phyloP scores from a whole-genome alignment of 2,329 filamentous ascomycete species.

The Byssoonygena ceratinophila region DNA sequence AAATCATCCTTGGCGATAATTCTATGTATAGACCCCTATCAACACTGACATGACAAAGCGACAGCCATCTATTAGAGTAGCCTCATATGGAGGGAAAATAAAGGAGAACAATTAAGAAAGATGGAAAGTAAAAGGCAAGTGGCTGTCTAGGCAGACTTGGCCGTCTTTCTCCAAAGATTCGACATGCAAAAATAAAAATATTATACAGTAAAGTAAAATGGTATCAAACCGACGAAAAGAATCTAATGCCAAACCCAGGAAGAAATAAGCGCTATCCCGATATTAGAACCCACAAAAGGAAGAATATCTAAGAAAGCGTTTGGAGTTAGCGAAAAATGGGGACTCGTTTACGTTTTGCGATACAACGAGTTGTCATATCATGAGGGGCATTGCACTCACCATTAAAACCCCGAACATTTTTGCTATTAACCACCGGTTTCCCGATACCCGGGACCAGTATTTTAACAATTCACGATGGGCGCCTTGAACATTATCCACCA shows the following conservation, averaged over 20 bases:
- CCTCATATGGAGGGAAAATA: not conserved
- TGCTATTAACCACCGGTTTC: slow-evolving; percentile 89
- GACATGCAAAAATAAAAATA: not conserved
- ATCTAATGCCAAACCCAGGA: not conserved
- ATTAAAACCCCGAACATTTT: slow-evolving; percentile 75
- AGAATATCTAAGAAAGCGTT: slow-evolving; percentile 14
- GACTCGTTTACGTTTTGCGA: not conserved
- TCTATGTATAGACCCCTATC: not conserved
- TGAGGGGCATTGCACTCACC: slow-evolving; percentile 33
- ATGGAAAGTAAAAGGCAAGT: not conserved
- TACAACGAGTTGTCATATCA: not conserved
- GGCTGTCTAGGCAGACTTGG: not conserved
- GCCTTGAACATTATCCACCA: slow-evolving; percentile 96
- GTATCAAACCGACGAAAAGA: not conserved
- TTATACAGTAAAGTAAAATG: not conserved
- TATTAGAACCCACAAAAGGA: slow-evolving; percentile 17
- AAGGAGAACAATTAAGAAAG: not conserved
- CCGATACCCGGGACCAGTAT: slow-evolving; percentile 89
- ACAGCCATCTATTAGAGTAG: too few species aligned
- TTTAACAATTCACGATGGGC: slow-evolving; percentile 91
- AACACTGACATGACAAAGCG: too few species aligned
- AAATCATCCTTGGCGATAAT: not conserved
- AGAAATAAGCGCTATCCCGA: slow-evolving; percentile 11
- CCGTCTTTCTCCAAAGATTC: not conserved
- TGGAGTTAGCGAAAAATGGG: not conserved